Evolutionary conservation across 2,329 filamentous ascomycete genomes (phyloP).

Genomic region (Pestalotiopsis fici): DNA sequence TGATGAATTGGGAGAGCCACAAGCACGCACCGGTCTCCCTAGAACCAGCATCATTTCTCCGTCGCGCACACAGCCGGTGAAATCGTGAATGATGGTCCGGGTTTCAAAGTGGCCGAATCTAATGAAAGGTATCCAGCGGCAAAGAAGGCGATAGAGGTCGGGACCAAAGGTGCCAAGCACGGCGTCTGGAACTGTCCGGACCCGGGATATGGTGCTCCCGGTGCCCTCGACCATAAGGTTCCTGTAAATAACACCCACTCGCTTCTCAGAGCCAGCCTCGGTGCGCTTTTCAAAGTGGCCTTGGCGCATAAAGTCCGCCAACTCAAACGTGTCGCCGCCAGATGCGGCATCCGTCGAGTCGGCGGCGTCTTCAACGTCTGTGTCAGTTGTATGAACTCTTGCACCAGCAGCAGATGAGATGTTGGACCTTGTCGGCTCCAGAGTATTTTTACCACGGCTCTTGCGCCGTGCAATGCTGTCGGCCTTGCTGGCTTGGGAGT

Average conservation of each 20-base stretch:
- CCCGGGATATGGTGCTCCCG: slow-evolving; percentile 66
- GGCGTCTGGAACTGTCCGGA: slow-evolving; percentile 72
- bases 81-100: slow-evolving; percentile 60
- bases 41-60: slow-evolving; percentile 72
- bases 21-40: slow-evolving; percentile 38
- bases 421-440: slow-evolving; percentile 11
- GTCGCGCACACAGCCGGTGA: slow-evolving; percentile 66
- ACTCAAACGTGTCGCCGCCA: slow-evolving; percentile 55
- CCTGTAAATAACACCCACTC: slow-evolving; percentile 76
- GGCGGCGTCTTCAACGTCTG: slow-evolving; percentile 31
- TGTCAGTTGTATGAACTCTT: slow-evolving; percentile 17
- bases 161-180: slow-evolving; percentile 79
- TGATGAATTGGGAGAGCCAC: neutral
- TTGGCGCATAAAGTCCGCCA: slow-evolving; percentile 70
- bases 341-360: slow-evolving; percentile 41
- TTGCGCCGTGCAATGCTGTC: slow-evolving; percentile 5
- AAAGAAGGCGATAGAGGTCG: slow-evolving; percentile 69
- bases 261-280: slow-evolving; percentile 68
- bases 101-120: slow-evolving; percentile 23
- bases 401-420: neutral
- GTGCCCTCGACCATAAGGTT: slow-evolving; percentile 74
- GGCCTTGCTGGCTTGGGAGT: slow-evolving; percentile 29
- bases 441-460: neutral
- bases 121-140: slow-evolving; percentile 35
- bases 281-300: slow-evolving; percentile 76